Evolutionary conservation across 2,329 filamentous ascomycete genomes (phyloP).

Genomic region (Exophiala calicioides): DNA sequence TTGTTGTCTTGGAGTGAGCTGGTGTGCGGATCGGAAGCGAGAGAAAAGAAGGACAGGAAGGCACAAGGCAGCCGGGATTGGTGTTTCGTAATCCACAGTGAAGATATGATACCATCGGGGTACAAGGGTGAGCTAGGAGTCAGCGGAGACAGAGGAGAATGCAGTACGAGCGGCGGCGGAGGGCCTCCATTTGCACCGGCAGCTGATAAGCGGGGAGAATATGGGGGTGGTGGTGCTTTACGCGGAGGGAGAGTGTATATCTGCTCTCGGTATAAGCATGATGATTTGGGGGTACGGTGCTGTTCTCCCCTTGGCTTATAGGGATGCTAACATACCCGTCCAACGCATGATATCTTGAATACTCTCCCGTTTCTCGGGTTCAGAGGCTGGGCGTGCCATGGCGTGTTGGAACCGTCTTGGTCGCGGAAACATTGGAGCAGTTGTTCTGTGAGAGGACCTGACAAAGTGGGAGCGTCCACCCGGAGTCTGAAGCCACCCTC

Average conservation of each 20-base stretch:
- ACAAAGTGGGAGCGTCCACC: constrained; percentile 70
- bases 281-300: background rate
- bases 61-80: constrained; percentile 79
- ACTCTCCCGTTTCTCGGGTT: constrained; percentile 51
- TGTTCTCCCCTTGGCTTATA: no score
- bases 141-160: constrained; percentile 89
- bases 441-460: constrained; percentile 63
- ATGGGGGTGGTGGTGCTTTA: constrained; percentile 62
- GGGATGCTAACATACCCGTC: constrained; percentile 68
- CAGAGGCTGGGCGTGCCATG: constrained; percentile 66
- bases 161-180: constrained; percentile 60
- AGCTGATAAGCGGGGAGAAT: constrained; percentile 52
- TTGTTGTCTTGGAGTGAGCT: constrained; percentile 81
- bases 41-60: constrained; percentile 76
- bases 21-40: constrained; percentile 71
- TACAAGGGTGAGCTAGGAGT: constrained; percentile 81
- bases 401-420: constrained; percentile 63
- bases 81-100: constrained; percentile 84
- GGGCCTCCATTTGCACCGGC: constrained; percentile 46
- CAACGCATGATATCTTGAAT: constrained; percentile 72
- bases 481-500: constrained; percentile 64
- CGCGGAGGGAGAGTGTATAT: constrained; percentile 61
- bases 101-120: constrained; percentile 83
- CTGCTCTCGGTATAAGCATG: constrained; percentile 34
- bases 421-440: constrained; percentile 67